phyloP scores from a whole-genome alignment of 768 basidiomycete genomes.

The Hemileccinum rubropunctum region DNA sequence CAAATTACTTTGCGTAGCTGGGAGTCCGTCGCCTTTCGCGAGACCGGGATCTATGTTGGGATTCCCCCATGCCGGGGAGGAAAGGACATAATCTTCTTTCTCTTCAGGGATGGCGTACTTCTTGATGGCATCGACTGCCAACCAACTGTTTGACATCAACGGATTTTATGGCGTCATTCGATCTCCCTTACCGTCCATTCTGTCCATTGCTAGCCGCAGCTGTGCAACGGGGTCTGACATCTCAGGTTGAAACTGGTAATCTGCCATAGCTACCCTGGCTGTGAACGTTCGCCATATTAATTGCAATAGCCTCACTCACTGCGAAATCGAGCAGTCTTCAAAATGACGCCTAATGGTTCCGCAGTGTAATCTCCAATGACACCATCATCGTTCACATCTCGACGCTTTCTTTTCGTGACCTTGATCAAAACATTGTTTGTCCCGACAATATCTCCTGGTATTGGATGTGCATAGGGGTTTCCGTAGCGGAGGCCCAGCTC shows the following conservation, averaged over 20 bases:
- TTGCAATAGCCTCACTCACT: constrained; percentile 49
- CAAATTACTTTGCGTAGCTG: constrained; percentile 50
- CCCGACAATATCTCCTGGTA: constrained; percentile 74
- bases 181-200: constrained; percentile 71
- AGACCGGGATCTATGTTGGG: constrained; percentile 55
- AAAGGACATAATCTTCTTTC: constrained; percentile 56
- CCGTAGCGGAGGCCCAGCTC: constrained; percentile 75
- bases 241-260: constrained; percentile 86
- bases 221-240: constrained; percentile 65
- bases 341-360: constrained; percentile 69
- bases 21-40: constrained; percentile 9
- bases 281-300: not conserved
- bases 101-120: constrained; percentile 69
- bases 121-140: constrained; percentile 67
- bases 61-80: constrained; percentile 26
- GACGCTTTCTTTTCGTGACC: constrained; percentile 71
- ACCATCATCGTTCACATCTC: constrained; percentile 27
- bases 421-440: constrained; percentile 85
- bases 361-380: constrained; percentile 68
- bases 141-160: constrained; percentile 5
- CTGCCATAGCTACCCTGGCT: constrained; percentile 75
- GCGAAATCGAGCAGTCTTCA: constrained; percentile 86
- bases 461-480: constrained; percentile 79
- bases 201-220: constrained; percentile 70
- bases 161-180: not conserved